These are phyloP conservation scores for Aspergillus sparsus DNA, from an alignment of 495 filamentous ascomycete genomes.

Conservation along the genomic window DNA sequence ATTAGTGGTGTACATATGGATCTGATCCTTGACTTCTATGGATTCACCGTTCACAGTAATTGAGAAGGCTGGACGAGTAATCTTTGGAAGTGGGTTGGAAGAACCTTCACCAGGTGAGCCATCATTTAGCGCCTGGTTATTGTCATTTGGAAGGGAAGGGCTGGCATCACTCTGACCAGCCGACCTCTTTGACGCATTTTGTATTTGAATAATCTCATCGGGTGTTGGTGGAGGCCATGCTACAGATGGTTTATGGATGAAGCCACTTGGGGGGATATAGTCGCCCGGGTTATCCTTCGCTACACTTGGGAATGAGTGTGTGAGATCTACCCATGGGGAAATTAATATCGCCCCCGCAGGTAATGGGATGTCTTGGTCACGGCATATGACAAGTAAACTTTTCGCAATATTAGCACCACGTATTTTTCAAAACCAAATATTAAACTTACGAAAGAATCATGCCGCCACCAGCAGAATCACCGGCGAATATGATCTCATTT, in stretches of 20 bases:
- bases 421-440: neutral
- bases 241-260: constrained; percentile 77
- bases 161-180: constrained; percentile 27
- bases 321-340: constrained; percentile 91
- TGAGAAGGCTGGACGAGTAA: constrained; percentile 6
- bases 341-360: constrained; percentile 90
- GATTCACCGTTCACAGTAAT: constrained; percentile 62
- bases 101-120: constrained; percentile 3
- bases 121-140: constrained; percentile 31
- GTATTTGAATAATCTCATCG: constrained; percentile 59
- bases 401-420: constrained; percentile 22
- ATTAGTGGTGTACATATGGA: constrained; percentile 93
- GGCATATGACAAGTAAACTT: constrained; percentile 73
- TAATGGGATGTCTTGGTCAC: constrained; percentile 77
- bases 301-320: constrained; percentile 91
- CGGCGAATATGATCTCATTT: constrained; percentile 76
- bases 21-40: constrained; percentile 82
- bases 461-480: constrained; percentile 88
- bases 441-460: constrained; percentile 68
- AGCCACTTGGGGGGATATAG: constrained; percentile 85
- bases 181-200: constrained; percentile 26
- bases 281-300: constrained; percentile 70
- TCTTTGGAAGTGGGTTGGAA: neutral
- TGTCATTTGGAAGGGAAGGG: neutral
- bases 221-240: constrained; percentile 90